These are phyloP conservation scores for Stachybotrys elegans DNA, from an alignment of 2,329 filamentous ascomycete species.

Conservation along the genomic window DNA sequence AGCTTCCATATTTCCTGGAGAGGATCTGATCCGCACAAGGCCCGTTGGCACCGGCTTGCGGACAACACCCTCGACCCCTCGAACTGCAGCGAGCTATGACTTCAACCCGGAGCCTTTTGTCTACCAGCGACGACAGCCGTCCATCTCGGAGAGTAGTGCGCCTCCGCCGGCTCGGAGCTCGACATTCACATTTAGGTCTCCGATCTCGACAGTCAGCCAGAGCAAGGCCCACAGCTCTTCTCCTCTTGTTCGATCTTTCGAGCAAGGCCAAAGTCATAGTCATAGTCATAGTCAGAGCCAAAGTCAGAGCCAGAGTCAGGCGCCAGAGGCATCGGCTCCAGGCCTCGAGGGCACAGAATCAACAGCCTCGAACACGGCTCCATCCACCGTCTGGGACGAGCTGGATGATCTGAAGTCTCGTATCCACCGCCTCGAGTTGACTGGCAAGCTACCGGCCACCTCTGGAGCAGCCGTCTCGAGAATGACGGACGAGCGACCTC, in stretches of 20 bases:
- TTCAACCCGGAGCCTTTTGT: conserved; percentile 19
- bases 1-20: conserved; percentile 30
- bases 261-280: no score
- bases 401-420: conserved; percentile 91
- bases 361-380: conserved; percentile 78
- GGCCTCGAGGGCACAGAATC: conserved; percentile 72
- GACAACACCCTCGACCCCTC: conserved; percentile 43
- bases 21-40: conserved; percentile 29
- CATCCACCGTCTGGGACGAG: conserved; percentile 96
- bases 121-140: conserved; percentile 32
- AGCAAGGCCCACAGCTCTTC: conserved; percentile 50
- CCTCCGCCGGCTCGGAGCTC: conserved; percentile 34
- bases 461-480: conserved; percentile 75
- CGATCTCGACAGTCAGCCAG: conserved; percentile 15
- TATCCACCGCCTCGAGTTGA: conserved; percentile 84
- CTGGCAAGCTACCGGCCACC: conserved; percentile 78
- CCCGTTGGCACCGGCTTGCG: conserved; percentile 26
- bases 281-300: no score
- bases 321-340: conserved; percentile 28
- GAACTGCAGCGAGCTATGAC: conserved; percentile 44
- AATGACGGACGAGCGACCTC: conserved; percentile 73
- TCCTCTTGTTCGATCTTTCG: conserved; percentile 44
- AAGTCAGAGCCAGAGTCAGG: conserved; percentile 18
- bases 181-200: conserved; percentile 36
- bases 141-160: conserved; percentile 38